Evolutionary conservation across 2,329 filamentous ascomycete genomes (phyloP), one percentile per base, ranked within the genome.

Genomic region (Pyricularia pennisetigena): DNA sequence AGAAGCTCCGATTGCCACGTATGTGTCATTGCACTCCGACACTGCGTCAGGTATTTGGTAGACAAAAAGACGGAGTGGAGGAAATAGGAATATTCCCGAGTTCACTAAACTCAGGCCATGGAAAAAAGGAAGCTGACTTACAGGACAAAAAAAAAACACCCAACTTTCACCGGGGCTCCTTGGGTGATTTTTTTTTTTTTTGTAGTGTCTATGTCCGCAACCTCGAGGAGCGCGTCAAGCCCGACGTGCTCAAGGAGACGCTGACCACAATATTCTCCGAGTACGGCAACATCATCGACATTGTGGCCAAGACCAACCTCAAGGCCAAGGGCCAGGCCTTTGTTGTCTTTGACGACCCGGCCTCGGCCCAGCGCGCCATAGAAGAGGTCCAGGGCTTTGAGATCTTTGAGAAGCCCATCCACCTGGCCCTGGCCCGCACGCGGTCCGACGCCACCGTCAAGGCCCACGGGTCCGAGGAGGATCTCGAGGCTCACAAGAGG

Each of bases 261-360:
- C 84, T 99, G 20, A 81, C 80, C 26, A 88, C 89, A 71, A 85
- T 98, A 74, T 98, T 98, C 80, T 88, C 88, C 71, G 92, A 97
- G 78, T 97, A 95, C 79, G 95, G 95, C 70, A 86, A 87, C 70
- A 88, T 92, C 65, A 83, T 97, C 64, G 89, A 93, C 70, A 86
- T 91, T 68, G 88, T 93, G 70, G 82, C 85, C 67, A 86, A 88
- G 72, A 92, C 87, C 71, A 97, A 96, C 78, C 79, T 98, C 32
- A 94, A 92, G 77, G 92, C 93, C 62, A 97, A 96, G 77, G 95
- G 95, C 14, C 95, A 99, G 80, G 95, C 95, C 0, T 99, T 99
- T 76, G 81, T 99, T 66, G 93, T 98, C 64, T 98, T 93, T 77
- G 93, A 96, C 73, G 86, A 83, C 70, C 82, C 90, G n/a, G 90